Evolutionary conservation across 768 basidiomycete species (phyloP).

Genomic region (Termitomyces sp.): DNA sequence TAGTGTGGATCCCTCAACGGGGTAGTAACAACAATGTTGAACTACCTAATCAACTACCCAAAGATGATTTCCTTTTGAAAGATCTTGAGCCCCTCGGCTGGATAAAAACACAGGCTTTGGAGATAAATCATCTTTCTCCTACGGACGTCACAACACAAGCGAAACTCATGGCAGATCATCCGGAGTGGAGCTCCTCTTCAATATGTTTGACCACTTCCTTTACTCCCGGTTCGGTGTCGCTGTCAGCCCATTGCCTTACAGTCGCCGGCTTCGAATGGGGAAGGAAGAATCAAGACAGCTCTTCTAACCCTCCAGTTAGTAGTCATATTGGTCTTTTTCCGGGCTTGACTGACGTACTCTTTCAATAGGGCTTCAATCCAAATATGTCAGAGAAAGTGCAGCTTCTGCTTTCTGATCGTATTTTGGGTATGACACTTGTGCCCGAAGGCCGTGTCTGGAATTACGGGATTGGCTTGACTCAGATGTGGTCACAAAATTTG

Average conservation of each 20-base stretch:
- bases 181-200: slow-evolving; percentile 90
- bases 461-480: slow-evolving; percentile 90
- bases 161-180: slow-evolving; percentile 94
- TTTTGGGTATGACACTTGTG: slow-evolving; percentile 92
- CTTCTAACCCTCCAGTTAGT: slow-evolving; percentile 68
- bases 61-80: slow-evolving; percentile 91
- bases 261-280: slow-evolving; percentile 98
- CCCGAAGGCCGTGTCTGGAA: slow-evolving; percentile 97
- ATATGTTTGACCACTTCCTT: slow-evolving; percentile 94
- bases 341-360: slow-evolving; percentile 1
- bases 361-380: slow-evolving; percentile 82
- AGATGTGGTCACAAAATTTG: slow-evolving; percentile 80
- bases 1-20: slow-evolving; percentile 97
- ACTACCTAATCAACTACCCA: slow-evolving; percentile 82
- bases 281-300: slow-evolving; percentile 84
- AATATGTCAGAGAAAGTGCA: slow-evolving; percentile 97
- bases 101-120: slow-evolving; percentile 95
- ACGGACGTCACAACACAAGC: slow-evolving; percentile 92
- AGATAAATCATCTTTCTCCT: slow-evolving; percentile 88
- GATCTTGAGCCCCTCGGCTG: slow-evolving; percentile 94
- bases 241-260: slow-evolving; percentile 87
- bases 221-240: slow-evolving; percentile 94
- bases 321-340: background rate
- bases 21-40: slow-evolving; percentile 95
- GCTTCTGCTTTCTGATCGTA: slow-evolving; percentile 88